A percentile compares a stretch with the other conserved stretches of the same genome.
Evolutionary conservation across 116 monocot species (phyloP).

Genomic region (Zostera marina): DNA sequence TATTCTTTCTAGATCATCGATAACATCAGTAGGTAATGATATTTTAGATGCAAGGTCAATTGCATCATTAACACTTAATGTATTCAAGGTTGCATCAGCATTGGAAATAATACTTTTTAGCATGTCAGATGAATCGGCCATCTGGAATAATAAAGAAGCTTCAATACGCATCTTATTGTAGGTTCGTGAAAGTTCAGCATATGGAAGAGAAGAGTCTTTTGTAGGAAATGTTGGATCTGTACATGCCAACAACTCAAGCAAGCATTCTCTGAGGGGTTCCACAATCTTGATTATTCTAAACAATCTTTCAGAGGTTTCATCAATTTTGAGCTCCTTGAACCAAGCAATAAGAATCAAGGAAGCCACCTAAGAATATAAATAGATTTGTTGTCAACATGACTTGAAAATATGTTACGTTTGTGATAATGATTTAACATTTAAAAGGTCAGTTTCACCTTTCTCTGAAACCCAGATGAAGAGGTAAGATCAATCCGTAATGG

Average conservation of each 20-base stretch:
- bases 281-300: slow-evolving; percentile 13
- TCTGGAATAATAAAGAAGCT: slow-evolving; percentile 31
- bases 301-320: slow-evolving; percentile 9
- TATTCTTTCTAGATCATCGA: slow-evolving; percentile 29
- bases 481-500: slow-evolving; percentile 45
- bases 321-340: slow-evolving; percentile 63
- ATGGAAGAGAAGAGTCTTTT: slow-evolving; percentile 70
- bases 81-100: slow-evolving; percentile 20
- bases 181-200: slow-evolving; percentile 87
- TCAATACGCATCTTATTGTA: slow-evolving; percentile 88
- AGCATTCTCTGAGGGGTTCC: slow-evolving; percentile 35
- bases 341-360: slow-evolving; percentile 76
- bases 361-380: slow-evolving; percentile 48
- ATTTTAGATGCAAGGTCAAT: slow-evolving; percentile 48
- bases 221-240: slow-evolving; percentile 88
- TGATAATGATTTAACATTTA: neutral
- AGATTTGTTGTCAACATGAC: neutral
- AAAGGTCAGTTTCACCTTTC: slow-evolving; percentile 43
- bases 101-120: slow-evolving; percentile 23
- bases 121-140: slow-evolving; percentile 21
- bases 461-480: slow-evolving; percentile 72
- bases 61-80: slow-evolving; percentile 51
- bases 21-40: slow-evolving; percentile 23
- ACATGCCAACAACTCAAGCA: slow-evolving; percentile 67
- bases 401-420: neutral